phyloP scores from a whole-genome alignment of 495 filamentous ascomycete genomes.

The Bryoglossum gracile region DNA sequence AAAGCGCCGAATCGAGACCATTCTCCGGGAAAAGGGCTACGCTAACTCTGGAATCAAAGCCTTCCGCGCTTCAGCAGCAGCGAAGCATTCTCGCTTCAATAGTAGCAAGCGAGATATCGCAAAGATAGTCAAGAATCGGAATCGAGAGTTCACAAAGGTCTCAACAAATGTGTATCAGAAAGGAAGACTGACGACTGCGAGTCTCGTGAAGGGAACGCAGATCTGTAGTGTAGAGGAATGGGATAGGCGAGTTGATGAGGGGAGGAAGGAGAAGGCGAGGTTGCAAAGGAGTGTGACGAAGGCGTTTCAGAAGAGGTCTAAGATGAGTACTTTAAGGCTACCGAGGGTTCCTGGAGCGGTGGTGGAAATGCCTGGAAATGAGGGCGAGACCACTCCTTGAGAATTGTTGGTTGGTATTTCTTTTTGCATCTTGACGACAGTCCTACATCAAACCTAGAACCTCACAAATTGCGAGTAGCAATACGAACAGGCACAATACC shows the following conservation, averaged over 20 bases:
- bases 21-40: slow-evolving; percentile 5
- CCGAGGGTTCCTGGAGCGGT: too few species aligned
- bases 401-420: too few species aligned
- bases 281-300: slow-evolving; percentile 8
- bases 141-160: background rate
- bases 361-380: background rate
- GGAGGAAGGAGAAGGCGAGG: background rate
- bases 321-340: slow-evolving; percentile 1
- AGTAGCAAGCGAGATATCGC: background rate
- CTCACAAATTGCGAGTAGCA: too few species aligned
- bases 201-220: slow-evolving; percentile 1
- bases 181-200: slow-evolving; percentile 3
- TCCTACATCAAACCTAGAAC: too few species aligned
- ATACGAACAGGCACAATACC: too few species aligned
- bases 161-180: slow-evolving; percentile 3
- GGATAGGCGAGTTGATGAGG: background rate
- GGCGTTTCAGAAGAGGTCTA: slow-evolving; percentile 1
- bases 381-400: too few species aligned
- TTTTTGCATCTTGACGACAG: too few species aligned
- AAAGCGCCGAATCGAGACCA: background rate
- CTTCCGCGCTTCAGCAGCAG: background rate
- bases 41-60: background rate
- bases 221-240: background rate
- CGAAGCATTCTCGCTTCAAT: slow-evolving; percentile 8
- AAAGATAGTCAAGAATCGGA: background rate